Evolutionary conservation across 345 rosid genomes (phyloP).

Genomic region (Eucalyptus cloeziana): DNA sequence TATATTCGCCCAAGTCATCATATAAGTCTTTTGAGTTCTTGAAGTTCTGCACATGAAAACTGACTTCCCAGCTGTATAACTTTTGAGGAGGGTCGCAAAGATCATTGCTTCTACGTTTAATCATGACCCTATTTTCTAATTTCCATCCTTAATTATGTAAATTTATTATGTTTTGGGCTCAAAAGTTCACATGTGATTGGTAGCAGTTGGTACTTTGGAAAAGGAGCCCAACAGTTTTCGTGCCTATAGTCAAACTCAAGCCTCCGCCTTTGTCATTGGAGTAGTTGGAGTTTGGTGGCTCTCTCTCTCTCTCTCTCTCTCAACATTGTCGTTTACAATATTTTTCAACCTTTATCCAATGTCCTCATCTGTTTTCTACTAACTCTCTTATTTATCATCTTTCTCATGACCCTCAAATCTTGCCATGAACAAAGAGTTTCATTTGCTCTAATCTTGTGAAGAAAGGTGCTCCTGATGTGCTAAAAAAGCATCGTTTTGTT

Average conservation of each 20-base stretch:
- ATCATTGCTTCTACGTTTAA: neutral
- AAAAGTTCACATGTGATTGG: neutral
- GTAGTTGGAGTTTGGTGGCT: constrained; percentile 32
- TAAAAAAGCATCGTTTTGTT: neutral
- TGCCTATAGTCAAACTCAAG: constrained; percentile 10
- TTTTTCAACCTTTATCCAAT: neutral
- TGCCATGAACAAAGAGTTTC: neutral
- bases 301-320: neutral
- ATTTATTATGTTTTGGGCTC: neutral
- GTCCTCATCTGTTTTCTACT: neutral
- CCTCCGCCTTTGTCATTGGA: constrained; percentile 17
- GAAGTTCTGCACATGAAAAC: neutral
- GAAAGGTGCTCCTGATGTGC: neutral
- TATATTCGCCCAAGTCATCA: neutral
- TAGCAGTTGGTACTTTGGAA: constrained; percentile 2
- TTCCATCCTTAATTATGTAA: neutral
- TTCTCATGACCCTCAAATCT: neutral
- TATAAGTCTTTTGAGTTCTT: neutral
- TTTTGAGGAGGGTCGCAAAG: neutral
- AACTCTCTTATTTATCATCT: neutral
- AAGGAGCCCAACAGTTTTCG: constrained; percentile 40
- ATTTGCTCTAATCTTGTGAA: neutral
- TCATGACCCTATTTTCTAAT: neutral
- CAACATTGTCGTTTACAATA: neutral
- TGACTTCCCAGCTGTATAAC: neutral